phyloP scores from a whole-genome alignment of 805 yeast genomes.

The Metschnikowia noctiluminum region DNA sequence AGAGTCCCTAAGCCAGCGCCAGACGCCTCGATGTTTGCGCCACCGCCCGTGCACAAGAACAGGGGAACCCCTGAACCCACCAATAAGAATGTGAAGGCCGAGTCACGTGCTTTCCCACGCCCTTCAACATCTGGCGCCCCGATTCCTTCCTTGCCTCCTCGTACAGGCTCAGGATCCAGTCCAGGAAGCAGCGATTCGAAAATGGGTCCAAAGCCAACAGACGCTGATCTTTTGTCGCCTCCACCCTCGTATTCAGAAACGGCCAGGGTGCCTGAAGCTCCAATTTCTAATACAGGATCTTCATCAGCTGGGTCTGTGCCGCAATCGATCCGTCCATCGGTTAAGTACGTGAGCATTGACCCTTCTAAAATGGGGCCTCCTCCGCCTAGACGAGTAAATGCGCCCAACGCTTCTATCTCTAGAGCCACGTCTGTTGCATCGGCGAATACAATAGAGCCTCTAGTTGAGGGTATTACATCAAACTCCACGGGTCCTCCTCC shows the following conservation, averaged over 20 bases:
- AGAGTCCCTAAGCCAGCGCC: slow-evolving; percentile 24
- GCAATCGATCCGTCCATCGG: slow-evolving; percentile 47
- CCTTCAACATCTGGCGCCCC: not conserved
- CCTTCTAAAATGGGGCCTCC: no score
- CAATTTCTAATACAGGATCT: not conserved
- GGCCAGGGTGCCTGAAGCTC: not conserved
- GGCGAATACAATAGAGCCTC: no score
- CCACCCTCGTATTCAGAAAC: slow-evolving; percentile 5
- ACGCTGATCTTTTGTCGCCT: not conserved
- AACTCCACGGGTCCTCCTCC: slow-evolving; percentile 1
- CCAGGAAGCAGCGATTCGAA: not conserved
- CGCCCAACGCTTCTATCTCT: not conserved
- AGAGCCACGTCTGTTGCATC: not conserved
- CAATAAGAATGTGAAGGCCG: no score
- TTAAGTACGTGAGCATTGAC: no score
- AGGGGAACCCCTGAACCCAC: slow-evolving; percentile 1
- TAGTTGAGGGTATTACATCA: no score
- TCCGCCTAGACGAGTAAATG: no score
- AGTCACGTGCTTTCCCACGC: no score
- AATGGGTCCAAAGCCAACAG: no score
- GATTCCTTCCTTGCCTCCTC: slow-evolving; percentile 4
- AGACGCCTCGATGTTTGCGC: slow-evolving; percentile 37
- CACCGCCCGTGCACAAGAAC: slow-evolving; percentile 39
- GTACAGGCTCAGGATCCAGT: slow-evolving; percentile 2
- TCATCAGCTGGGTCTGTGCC: slow-evolving; percentile 19